Conservation (phyloP, 2,329 filamentous ascomycete genomes). For the Fusarium incarnatum region DNA sequence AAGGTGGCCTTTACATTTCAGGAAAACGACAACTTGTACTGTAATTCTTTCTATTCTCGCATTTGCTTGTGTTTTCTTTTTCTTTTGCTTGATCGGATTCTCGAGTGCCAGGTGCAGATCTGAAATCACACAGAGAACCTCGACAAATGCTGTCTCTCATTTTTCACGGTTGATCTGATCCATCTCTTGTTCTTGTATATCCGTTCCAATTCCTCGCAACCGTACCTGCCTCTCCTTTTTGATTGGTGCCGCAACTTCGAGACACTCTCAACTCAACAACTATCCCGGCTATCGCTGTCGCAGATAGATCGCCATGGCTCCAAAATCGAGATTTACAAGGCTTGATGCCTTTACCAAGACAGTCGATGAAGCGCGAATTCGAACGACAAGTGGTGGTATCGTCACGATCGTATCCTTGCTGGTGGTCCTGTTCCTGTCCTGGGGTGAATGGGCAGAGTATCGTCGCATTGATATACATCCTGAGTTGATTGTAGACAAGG, state of each 20-base stretch:
- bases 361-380: constrained; percentile 95
- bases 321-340: constrained; percentile 93
- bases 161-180: constrained; percentile 19
- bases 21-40: constrained; percentile 28
- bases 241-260: constrained; percentile 26
- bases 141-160: constrained; percentile 39
- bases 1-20: constrained; percentile 41
- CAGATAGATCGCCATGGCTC: constrained; percentile 70
- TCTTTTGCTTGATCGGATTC: constrained; percentile 23
- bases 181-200: constrained; percentile 2
- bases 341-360: constrained; percentile 99
- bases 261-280: constrained; percentile 16
- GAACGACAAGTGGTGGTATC: constrained; percentile 94
- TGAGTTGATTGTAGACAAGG: constrained; percentile 96
- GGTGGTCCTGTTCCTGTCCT: constrained; percentile 87
- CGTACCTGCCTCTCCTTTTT: constrained; percentile 34
- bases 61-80: constrained; percentile 30
- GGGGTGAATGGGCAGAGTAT: constrained; percentile 97
- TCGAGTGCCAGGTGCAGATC: constrained; percentile 39
- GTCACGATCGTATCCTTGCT: constrained; percentile 93
- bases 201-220: constrained; percentile 9
- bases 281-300: constrained; percentile 13
- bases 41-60: constrained; percentile 24
- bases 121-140: constrained; percentile 13
- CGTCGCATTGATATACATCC: constrained; percentile 86